Percentiles rank a stretch among this genome's conserved stretches.
These are phyloP conservation scores for Sporisorium graminicola DNA, from an alignment of 1,284 basidiomycete species.

Conservation along the genomic window DNA sequence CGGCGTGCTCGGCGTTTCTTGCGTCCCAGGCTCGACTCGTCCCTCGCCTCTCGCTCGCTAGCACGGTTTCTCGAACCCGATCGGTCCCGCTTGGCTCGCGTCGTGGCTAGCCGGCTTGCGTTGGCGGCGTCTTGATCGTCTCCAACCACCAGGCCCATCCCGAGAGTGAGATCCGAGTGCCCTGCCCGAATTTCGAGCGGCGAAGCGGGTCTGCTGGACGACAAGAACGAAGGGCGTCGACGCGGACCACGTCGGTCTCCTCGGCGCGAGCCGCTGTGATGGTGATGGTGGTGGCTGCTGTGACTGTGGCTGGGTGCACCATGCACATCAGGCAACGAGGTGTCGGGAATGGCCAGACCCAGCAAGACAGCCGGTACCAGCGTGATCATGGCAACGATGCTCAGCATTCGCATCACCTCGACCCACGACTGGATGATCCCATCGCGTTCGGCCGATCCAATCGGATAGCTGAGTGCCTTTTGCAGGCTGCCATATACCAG, in stretches of 20 bases:
- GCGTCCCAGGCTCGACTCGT: constrained; percentile 21
- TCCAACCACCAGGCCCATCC: constrained; percentile 21
- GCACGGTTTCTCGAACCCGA: constrained; percentile 28
- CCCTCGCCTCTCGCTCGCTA: constrained; percentile 17
- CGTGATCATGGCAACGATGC: constrained; percentile 58
- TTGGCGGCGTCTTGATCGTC: constrained; percentile 11
- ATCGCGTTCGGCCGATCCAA: constrained; percentile 58
- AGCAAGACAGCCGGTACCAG: constrained; percentile 63
- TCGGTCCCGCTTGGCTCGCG: constrained; percentile 32
- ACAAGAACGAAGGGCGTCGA: constrained; percentile 38
- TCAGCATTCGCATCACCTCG: constrained; percentile 62
- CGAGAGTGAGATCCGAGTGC: constrained; percentile 25
- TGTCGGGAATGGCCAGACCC: constrained; percentile 58
- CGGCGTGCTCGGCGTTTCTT: constrained; percentile 25
- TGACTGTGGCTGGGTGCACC: constrained; percentile 21
- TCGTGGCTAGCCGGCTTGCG: constrained; percentile 15
- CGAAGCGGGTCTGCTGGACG: constrained; percentile 33
- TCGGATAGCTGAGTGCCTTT: constrained; percentile 67
- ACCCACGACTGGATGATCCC: constrained; percentile 69
- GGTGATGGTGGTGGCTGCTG: constrained; percentile 22
- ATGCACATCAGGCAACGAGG: constrained; percentile 49
- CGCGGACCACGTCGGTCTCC: constrained; percentile 27
- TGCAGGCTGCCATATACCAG: constrained; percentile 64
- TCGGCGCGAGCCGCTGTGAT: constrained; percentile 17
- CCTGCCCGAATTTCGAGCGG: constrained; percentile 40